Conservation (phyloP, 352 stramenopile species). For the Aphanomyces invadans region DNA sequence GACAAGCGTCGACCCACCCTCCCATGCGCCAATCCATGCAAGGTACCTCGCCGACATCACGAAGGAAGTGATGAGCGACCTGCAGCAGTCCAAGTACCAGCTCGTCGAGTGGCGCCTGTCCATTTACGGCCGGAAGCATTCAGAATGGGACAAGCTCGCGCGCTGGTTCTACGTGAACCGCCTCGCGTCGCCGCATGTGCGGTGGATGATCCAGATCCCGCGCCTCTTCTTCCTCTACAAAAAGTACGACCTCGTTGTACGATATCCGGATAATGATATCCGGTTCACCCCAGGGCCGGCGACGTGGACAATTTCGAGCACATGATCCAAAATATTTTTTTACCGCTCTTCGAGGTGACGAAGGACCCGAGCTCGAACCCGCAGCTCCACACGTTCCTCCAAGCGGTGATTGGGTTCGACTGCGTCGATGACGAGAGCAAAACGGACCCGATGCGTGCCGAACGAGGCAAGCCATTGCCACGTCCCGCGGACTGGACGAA, state of each 20-base stretch:
- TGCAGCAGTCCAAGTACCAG: conserved; percentile 90
- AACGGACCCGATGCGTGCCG: conserved; percentile 74
- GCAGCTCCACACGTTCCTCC: conserved; percentile 87
- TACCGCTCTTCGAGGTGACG: conserved; percentile 96
- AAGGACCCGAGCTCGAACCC: conserved; percentile 90
- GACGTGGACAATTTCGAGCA: conserved; percentile 93
- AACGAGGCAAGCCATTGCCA: conserved; percentile 65
- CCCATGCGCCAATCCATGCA: neutral
- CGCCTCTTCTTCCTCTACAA: conserved; percentile 97
- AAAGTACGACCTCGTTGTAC: conserved; percentile 43
- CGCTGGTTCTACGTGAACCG: conserved; percentile 95
- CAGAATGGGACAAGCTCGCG: conserved; percentile 95
- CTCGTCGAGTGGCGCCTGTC: conserved; percentile 93
- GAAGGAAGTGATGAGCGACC: conserved; percentile 87
- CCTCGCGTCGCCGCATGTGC: conserved; percentile 88
- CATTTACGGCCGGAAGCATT: conserved; percentile 88
- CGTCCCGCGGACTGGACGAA: conserved; percentile 82
- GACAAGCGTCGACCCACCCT: neutral
- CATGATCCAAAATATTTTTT: conserved; percentile 98
- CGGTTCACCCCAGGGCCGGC: conserved; percentile 28
- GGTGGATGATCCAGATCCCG: conserved; percentile 98
- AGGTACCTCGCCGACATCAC: conserved; percentile 93
- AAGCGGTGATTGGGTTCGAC: conserved; percentile 97
- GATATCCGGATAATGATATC: neutral
- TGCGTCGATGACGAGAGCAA: conserved; percentile 98